Evolutionary conservation across 805 yeast genomes (phyloP).

Genomic region (Ogataea populi-albae): DNA sequence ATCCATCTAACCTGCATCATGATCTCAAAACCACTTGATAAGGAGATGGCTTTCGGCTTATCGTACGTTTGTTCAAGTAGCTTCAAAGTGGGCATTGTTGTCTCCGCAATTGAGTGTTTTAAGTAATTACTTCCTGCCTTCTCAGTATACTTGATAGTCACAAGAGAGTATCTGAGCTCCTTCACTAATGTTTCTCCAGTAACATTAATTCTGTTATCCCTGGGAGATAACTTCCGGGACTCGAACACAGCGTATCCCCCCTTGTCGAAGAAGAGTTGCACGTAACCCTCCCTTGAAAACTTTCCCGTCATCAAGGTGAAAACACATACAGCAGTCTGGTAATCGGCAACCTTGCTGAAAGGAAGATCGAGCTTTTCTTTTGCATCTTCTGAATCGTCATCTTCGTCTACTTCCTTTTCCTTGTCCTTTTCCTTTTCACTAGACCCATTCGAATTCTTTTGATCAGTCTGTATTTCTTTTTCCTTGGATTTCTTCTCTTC

Average conservation of each 20-base stretch:
- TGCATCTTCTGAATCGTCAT: conserved; percentile 35
- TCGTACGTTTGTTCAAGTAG: conserved; percentile 64
- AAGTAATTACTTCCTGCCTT: conserved; percentile 52
- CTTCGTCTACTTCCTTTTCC: conserved; percentile 38
- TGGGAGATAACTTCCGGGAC: conserved; percentile 51
- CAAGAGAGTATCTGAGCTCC: conserved; percentile 69
- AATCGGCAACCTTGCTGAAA: conserved; percentile 53
- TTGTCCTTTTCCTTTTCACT: conserved; percentile 29
- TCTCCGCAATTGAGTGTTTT: conserved; percentile 58
- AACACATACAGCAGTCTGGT: conserved; percentile 75
- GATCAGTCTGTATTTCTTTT: conserved; percentile 29
- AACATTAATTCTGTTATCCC: conserved; percentile 32
- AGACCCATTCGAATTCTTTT: conserved; percentile 11
- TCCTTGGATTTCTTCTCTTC: conserved; percentile 25
- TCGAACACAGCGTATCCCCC: conserved; percentile 62
- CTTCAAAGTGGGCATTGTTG: conserved; percentile 62
- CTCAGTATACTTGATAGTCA: conserved; percentile 59
- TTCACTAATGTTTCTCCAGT: conserved; percentile 75
- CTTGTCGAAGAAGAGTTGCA: conserved; percentile 78
- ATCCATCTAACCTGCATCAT: conserved; percentile 69
- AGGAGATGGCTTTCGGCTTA: conserved; percentile 53
- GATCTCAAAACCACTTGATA: conserved; percentile 42
- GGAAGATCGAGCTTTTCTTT: conserved; percentile 49
- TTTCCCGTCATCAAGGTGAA: conserved; percentile 61
- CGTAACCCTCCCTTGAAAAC: conserved; percentile 53